Evolutionary conservation across 176 grass and related monocot species (phyloP).

Genomic region (Oryza nivara): DNA sequence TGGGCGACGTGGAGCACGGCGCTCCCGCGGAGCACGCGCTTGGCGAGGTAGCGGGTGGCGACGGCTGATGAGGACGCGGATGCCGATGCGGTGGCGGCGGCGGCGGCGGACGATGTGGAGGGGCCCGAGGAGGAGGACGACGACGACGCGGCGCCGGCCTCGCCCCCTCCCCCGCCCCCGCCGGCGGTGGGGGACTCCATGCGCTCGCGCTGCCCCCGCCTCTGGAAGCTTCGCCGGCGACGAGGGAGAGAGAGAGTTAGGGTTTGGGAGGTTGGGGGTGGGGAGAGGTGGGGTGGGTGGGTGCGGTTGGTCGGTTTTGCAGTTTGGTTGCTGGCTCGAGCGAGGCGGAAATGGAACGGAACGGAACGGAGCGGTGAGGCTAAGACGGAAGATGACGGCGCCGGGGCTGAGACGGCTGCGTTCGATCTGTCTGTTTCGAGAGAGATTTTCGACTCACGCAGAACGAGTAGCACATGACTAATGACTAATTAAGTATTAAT

Average conservation of each 20-base stretch:
- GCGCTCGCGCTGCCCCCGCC: not conserved
- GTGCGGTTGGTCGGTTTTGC: not conserved
- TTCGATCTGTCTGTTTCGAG: too few relatives aligned
- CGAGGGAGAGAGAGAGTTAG: conserved; percentile 26
- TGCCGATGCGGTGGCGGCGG: not conserved
- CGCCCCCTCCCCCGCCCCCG: not conserved
- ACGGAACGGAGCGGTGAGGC: not conserved
- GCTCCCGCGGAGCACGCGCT: conserved; percentile 86
- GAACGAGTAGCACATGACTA: too few relatives aligned
- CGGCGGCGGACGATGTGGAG: conserved; percentile 28
- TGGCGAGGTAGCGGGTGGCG: conserved; percentile 77
- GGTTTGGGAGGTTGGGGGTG: conserved; percentile 25
- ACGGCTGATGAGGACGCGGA: not conserved
- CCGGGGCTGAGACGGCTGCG: too few relatives aligned
- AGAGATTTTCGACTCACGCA: too few relatives aligned
- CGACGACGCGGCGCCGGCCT: conserved; percentile 21
- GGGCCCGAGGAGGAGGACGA: conserved; percentile 29
- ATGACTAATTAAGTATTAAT: too few relatives aligned
- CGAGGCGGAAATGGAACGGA: not conserved
- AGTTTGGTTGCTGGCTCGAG: not conserved
- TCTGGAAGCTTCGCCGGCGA: conserved; percentile 30
- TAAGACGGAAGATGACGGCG: too few relatives aligned
- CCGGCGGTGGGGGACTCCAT: conserved; percentile 39
- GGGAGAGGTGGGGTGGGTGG: conserved; percentile 1
- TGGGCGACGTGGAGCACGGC: conserved; percentile 78